Base-by-base conservation (phyloP, 2,329 filamentous ascomycete species). In the Hypoxylon sp. region DNA sequence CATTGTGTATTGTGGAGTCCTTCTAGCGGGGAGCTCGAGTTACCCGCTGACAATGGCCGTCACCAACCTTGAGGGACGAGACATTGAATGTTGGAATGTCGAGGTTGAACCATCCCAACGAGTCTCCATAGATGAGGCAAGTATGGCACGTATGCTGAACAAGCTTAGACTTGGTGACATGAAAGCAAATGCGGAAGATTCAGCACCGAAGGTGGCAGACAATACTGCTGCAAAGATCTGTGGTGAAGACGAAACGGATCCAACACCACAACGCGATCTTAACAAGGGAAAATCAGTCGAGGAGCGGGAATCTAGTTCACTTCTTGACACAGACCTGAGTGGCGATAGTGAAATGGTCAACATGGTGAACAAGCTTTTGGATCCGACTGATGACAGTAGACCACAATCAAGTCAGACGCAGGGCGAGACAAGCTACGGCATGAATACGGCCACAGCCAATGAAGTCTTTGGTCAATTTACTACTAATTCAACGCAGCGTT, bases 341-440 rank as follows among this genome's bases (percentile, higher is more conserved):
- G 73, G 78, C 16, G 80, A 81, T 34, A 75, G 70, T 3, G 80
- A 84, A 23, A 81, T 86, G 61, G 79, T 52, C 79, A 83, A 25
- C 79, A 84, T 64, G 74, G 74, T 65, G 50, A 78, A 81, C 6
- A 78, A 81, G 43, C 75, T 78, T 16, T 69, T 75, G 46, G 75
- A 77, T 45, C 74, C 76, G 0, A 64, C 65, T 21, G 74, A 76
- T 21, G 68, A 74, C 27, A 65, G 62, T 53, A 70, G 69, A 32
- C 70, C 73, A 29, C 66, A 65, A 30, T 72, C 74, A 21, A 72
- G 69, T 34, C 67, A 71, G 16, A 75, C 75, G 2, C 74, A 76
- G 1, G 75, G 74, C 5, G 82, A 85, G 39, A 78, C 83, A 2
- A 86, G 83, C 1, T 88, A 87, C 65, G 86, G 84, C 14, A 86